phyloP scores from a whole-genome alignment of 1,139 yeast species.

The Arxiozyma heterogenica region DNA sequence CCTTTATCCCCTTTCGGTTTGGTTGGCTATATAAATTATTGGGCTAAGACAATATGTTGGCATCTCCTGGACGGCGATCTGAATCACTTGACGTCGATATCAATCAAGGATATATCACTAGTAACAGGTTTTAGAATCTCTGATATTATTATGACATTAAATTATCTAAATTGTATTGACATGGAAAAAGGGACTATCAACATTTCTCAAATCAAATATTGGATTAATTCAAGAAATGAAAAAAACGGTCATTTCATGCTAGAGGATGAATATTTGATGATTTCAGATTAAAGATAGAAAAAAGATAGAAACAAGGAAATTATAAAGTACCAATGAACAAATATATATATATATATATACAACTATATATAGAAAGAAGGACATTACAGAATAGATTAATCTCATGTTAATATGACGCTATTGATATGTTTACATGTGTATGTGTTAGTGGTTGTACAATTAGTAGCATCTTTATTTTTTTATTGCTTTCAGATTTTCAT shows the following conservation, averaged over 20 bases:
- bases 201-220: neutral
- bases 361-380: too few relatives aligned
- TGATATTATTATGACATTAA: conserved; percentile 59
- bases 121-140: conserved; percentile 62
- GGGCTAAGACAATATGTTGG: conserved; percentile 51
- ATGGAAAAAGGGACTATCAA: conserved; percentile 6
- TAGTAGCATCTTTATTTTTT: too few relatives aligned
- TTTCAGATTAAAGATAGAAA: conserved; percentile 15
- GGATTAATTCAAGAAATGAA: neutral
- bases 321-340: neutral
- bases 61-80: conserved; percentile 36
- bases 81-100: conserved; percentile 28
- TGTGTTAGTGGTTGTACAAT: neutral
- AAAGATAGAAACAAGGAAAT: neutral
- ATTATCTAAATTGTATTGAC: conserved; percentile 47
- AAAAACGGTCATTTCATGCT: conserved; percentile 8
- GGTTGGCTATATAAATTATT: conserved; percentile 61
- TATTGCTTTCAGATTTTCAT: neutral
- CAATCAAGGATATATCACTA: conserved; percentile 46
- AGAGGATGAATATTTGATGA: conserved; percentile 22
- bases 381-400: neutral
- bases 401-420: too few relatives aligned
- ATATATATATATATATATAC: too few relatives aligned
- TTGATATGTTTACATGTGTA: neutral
- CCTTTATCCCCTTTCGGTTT: conserved; percentile 81